Base-by-base conservation (phyloP, 1,284 basidiomycete species). In the Inonotus obliquus region DNA sequence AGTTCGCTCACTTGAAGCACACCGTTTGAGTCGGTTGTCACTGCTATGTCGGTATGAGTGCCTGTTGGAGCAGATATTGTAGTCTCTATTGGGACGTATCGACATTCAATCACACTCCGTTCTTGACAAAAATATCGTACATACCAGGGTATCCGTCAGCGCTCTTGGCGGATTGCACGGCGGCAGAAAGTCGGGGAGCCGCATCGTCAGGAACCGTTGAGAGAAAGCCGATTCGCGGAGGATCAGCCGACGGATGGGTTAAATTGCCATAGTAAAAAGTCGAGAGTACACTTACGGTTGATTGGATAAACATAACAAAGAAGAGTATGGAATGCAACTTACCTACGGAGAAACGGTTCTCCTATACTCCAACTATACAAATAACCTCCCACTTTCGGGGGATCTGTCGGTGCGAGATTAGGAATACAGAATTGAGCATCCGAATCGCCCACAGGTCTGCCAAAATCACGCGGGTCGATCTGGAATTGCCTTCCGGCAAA, bases 221-320 rank as follows among this genome's bases (percentile, higher is more conserved):
- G 45, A 86, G 67, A 61, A 91, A 79, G 9, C 87, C 88, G 58
- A 91, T 81, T n/a, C 82, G 80, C 0, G 88, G 85, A 1, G 81
- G 81, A 69, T 89, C 86, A 55, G 74, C 72, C 0, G 82, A 84
- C 1, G 86, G 87, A 64, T 84, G 76, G 0, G 81, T 81, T 44
- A 89, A 69, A 67, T 88, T 86, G 21, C 87, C 87, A 65, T 81
- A 88, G 70, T 88, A 82, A 69, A 83, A 89, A 21, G 81, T 70
- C 7, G 80, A 75, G 13, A 83, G 63, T 4, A 82, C 80, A 14
- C 83, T 84, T 63, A 45, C 19, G 44, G 52, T 38, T 37, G 23
- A 51, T 51, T 32, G 38, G 45, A 32, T 54, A 41, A 27, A 38
- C n/a, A 54, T 25, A 32, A n/a, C 1, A 35, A 35, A 21, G 44